Evolutionary conservation across 768 basidiomycete species (phyloP).

Genomic region (Galerina marginata): DNA sequence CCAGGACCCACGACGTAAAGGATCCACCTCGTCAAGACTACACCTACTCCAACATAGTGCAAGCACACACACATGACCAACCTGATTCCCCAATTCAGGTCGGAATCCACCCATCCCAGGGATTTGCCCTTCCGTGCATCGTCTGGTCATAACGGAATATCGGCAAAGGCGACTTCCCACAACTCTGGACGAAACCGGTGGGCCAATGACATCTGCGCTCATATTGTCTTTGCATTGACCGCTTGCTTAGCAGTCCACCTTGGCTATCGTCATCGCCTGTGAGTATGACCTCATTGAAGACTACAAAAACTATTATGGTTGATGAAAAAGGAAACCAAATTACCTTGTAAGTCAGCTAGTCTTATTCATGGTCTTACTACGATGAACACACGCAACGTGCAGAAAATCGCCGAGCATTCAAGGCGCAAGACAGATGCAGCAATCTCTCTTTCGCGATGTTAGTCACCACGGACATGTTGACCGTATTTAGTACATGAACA

Average conservation of each 20-base stretch:
- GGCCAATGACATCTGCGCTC: background rate
- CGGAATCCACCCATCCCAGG: too few relatives aligned
- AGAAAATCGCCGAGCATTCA: constrained; percentile 21
- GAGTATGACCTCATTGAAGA: constrained; percentile 31
- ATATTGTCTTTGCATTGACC: background rate
- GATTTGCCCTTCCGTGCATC: background rate
- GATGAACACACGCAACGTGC: background rate
- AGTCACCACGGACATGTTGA: constrained; percentile 19
- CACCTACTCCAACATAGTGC: background rate
- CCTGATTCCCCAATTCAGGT: background rate
- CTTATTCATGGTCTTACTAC: background rate
- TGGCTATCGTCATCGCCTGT: constrained; percentile 23
- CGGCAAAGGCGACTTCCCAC: background rate
- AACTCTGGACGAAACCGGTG: constrained; percentile 18
- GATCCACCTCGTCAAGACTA: background rate
- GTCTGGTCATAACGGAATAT: background rate
- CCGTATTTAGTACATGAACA: constrained; percentile 8
- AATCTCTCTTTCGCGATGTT: constrained; percentile 12
- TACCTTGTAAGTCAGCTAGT: constrained; percentile 32
- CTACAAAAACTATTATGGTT: constrained; percentile 37
- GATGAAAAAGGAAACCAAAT: constrained; percentile 40
- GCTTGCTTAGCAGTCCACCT: constrained; percentile 20
- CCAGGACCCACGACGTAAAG: constrained; percentile 4
- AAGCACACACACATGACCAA: background rate
- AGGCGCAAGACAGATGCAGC: constrained; percentile 10